These are phyloP conservation scores for Madurella fahalii DNA, from an alignment of 2,329 filamentous ascomycete genomes.

Conservation along the genomic window DNA sequence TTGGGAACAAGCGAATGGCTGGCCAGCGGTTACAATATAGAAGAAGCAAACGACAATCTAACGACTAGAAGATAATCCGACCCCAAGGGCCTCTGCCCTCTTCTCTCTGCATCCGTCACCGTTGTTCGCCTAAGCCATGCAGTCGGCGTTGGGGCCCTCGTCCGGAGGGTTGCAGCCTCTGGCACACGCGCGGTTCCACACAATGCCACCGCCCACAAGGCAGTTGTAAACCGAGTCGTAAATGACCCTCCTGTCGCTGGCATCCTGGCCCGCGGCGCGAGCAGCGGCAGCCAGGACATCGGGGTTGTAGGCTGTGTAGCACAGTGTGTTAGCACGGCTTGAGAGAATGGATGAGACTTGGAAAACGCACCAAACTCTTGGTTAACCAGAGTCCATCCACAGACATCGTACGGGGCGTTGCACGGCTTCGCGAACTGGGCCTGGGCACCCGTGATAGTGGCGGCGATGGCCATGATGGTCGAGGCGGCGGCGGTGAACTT, in stretches of 20 bases:
- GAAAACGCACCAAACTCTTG: neutral
- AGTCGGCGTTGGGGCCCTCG: too few relatives aligned
- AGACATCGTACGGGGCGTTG: conserved; percentile 12
- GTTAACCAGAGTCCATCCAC: conserved; percentile 8
- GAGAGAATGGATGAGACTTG: neutral
- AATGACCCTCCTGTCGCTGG: conserved; percentile 2
- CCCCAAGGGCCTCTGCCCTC: too few relatives aligned
- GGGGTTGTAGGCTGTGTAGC: neutral
- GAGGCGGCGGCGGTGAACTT: conserved; percentile 1
- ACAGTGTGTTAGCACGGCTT: neutral
- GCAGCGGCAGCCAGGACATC: conserved; percentile 1
- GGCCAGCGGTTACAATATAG: neutral
- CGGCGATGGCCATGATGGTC: conserved; percentile 3
- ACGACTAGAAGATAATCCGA: too few relatives aligned
- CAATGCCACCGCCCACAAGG: conserved; percentile 7
- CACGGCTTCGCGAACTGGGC: conserved; percentile 6
- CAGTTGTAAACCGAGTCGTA: conserved; percentile 15
- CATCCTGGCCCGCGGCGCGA: conserved; percentile 7
- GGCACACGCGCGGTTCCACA: conserved; percentile 2
- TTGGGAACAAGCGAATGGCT: neutral
- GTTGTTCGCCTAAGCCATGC: too few relatives aligned
- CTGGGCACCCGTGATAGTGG: conserved; percentile 4
- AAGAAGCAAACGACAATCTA: too few relatives aligned
- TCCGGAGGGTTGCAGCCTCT: too few relatives aligned
- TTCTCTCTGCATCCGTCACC: too few relatives aligned